A percentile compares a stretch with the other conserved stretches of the same genome.
Conservation (phyloP, 805 yeast species). For the Candida cerambycidarum region DNA sequence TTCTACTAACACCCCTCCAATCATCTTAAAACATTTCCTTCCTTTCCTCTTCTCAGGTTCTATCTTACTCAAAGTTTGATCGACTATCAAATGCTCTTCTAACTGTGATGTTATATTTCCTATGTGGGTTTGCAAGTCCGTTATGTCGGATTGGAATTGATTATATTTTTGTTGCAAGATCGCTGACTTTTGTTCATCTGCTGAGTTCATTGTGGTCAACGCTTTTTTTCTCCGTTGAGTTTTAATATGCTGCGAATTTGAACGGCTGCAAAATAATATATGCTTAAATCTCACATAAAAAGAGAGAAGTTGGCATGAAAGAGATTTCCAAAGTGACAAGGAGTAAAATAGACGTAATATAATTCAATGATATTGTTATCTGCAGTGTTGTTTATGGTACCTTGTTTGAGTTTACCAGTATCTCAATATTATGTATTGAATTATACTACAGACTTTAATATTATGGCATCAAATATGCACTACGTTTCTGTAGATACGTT, state of each 20-base stretch:
- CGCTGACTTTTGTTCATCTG: slow-evolving; percentile 37
- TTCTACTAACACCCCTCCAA: slow-evolving; percentile 89
- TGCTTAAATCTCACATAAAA: too few relatives aligned
- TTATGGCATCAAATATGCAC: background rate
- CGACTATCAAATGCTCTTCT: slow-evolving; percentile 43
- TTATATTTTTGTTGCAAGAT: slow-evolving; percentile 43
- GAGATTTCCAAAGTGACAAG: too few relatives aligned
- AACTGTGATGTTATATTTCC: slow-evolving; percentile 35
- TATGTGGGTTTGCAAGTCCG: slow-evolving; percentile 39
- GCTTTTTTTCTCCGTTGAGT: background rate
- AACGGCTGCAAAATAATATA: background rate
- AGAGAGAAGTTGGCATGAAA: too few relatives aligned
- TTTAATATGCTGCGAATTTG: background rate
- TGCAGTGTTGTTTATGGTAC: too few relatives aligned
- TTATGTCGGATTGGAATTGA: slow-evolving; percentile 35
- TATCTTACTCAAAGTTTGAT: slow-evolving; percentile 37
- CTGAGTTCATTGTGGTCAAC: slow-evolving; percentile 5
- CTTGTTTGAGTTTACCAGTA: background rate
- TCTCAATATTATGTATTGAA: background rate
- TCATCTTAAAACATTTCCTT: slow-evolving; percentile 87
- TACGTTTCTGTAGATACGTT: background rate
- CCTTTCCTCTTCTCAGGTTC: slow-evolving; percentile 37
- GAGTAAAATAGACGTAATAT: too few relatives aligned
- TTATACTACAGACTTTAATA: background rate
- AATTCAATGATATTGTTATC: too few relatives aligned